Conservation (phyloP, 2,329 filamentous ascomycete genomes). For the Fusarium keratoplasticum region DNA sequence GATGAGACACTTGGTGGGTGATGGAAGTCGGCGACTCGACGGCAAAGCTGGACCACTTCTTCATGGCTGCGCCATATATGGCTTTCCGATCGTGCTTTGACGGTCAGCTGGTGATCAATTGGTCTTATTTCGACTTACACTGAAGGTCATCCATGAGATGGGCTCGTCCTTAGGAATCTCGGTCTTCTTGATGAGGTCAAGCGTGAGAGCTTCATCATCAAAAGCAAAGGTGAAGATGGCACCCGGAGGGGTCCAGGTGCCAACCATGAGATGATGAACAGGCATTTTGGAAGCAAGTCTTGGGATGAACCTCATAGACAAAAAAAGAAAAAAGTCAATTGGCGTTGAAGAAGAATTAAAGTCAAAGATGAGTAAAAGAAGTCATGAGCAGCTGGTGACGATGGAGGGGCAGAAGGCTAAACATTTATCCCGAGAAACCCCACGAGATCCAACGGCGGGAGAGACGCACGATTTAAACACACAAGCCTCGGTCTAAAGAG, state of each 20-base stretch:
- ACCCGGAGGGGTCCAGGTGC: constrained; percentile 90
- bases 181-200: constrained; percentile 83
- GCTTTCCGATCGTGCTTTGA: constrained; percentile 80
- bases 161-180: constrained; percentile 85
- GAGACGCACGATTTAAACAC: not conserved
- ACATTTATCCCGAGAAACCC: constrained; percentile 42
- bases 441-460: constrained; percentile 10
- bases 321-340: not conserved
- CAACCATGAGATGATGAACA: constrained; percentile 88
- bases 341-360: not conserved
- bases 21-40: constrained; percentile 83
- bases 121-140: constrained; percentile 61
- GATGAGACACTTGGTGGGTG: constrained; percentile 77
- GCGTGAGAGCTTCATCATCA: constrained; percentile 81
- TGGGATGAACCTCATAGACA: constrained; percentile 6
- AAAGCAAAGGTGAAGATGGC: constrained; percentile 92
- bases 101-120: not conserved
- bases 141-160: constrained; percentile 94
- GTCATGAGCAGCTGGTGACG: not conserved
- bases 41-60: constrained; percentile 88
- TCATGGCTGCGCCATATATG: constrained; percentile 92
- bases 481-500: not conserved
- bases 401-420: constrained; percentile 39
- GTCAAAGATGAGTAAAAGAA: not conserved
- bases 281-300: constrained; percentile 67